Percentiles rank a stretch among this genome's conserved stretches.
Conservation (phyloP, 257 asterid species). For the Lycium ferocissimum region DNA sequence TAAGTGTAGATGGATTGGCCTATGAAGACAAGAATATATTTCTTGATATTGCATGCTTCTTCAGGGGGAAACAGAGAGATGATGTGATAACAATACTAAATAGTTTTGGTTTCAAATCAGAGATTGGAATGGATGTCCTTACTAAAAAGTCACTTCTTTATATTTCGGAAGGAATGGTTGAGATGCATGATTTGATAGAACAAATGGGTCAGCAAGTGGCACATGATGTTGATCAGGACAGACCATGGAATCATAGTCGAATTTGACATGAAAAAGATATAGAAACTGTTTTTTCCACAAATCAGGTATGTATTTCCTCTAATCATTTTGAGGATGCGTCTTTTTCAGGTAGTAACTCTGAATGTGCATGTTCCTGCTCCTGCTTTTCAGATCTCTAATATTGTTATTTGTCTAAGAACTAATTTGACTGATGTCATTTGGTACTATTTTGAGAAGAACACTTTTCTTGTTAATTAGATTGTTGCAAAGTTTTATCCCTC, state of each 20-base stretch:
- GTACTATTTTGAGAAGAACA: not conserved
- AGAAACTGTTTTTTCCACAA: not conserved
- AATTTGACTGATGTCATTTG: not conserved
- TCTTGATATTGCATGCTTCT: constrained; percentile 28
- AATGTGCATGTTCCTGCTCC: not conserved
- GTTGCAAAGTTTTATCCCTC: not conserved
- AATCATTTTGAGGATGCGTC: not conserved
- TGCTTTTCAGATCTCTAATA: too few species aligned
- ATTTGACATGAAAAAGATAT: constrained; percentile 17
- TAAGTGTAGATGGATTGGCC: constrained; percentile 20
- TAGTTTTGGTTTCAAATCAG: constrained; percentile 13
- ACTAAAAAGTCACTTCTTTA: not conserved
- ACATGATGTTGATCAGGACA: not conserved
- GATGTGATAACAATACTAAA: not conserved
- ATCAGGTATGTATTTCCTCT: not conserved
- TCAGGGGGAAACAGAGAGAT: constrained; percentile 4
- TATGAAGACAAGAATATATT: constrained; percentile 1
- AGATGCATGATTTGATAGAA: constrained; percentile 22
- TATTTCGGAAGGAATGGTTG: constrained; percentile 16
- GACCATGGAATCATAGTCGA: constrained; percentile 14
- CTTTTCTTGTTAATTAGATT: not conserved
- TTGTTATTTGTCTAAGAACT: not conserved
- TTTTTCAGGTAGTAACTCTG: too few species aligned
- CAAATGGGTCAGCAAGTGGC: not conserved
- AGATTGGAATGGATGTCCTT: not conserved